Evolutionary conservation across 176 grass and related monocot genomes (phyloP), one percentile per base, ranked within the genome.

Genomic region (Aegilops tauschii): DNA sequence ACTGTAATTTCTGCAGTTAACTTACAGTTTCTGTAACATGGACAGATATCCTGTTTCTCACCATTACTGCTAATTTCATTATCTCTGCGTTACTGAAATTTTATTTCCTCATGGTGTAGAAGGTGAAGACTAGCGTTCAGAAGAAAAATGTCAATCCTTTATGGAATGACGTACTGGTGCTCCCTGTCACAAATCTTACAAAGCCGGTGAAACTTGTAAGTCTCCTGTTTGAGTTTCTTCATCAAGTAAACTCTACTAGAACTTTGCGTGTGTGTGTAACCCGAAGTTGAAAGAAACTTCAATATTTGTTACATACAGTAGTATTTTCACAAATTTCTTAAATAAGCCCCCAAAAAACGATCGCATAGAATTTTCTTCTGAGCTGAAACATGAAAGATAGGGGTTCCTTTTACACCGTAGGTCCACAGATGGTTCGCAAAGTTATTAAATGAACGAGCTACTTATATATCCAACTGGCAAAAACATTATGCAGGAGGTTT

Each of bases 161-260:
- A 40, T 98, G 93, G 91, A 93, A 98, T 83, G 95, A 98, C 83
- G 89, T 92, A 32, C 69, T 98, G 44, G 83, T 90, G 59, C 88
- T 98, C 9, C 83, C 91, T 4, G 65, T 98, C 35, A 87, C 91
- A 85, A 74, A 93, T 85, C 80, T 87, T 80, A 85, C 81, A 27
- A 64, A 88, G 52, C 83, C 89, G 14, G 84, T 95, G 12, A 82
- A 95, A 78, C 87, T 98, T 81, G 95, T 98, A 87, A 90, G 95
- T 86, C 45, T 83, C 0, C 68, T 86, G 30, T 52, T 29, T 70
- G 45, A 81, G 13, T 76, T 87, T 2, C 4, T 79, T 83, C 77
- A 69, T 63, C 7, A 69, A 70, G 1, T 80, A 8, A 75, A 35
- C 31, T 32, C 7, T 29, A 75, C 42, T 0, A 21, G 21, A 59